A percentile compares a stretch with the other conserved stretches of the same genome.
These are phyloP conservation scores for Ichthyophthirius multifiliis DNA, from an alignment of 169 alveolate species.

Conservation along the genomic window DNA sequence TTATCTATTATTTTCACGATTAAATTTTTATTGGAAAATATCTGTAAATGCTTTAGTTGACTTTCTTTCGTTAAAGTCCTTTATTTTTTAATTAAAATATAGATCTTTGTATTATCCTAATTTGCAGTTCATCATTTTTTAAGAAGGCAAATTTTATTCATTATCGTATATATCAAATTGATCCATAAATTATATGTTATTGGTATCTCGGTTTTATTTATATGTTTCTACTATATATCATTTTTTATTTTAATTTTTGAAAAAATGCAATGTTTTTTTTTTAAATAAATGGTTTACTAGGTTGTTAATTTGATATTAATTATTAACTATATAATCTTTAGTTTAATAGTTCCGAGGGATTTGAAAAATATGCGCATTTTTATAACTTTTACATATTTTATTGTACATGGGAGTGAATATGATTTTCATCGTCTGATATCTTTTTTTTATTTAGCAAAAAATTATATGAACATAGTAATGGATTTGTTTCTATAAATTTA, in stretches of 20 bases:
- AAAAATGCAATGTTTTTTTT: too few relatives aligned
- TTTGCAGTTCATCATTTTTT: not conserved
- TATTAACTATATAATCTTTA: not conserved
- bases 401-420: too few relatives aligned
- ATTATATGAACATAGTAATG: too few relatives aligned
- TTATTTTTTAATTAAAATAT: not conserved
- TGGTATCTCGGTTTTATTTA: not conserved
- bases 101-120: not conserved
- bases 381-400: not conserved
- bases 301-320: not conserved
- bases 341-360: not conserved
- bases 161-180: not conserved
- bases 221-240: not conserved
- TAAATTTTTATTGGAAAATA: not conserved
- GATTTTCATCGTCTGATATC: too few relatives aligned
- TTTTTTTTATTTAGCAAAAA: too few relatives aligned
- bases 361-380: not conserved
- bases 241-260: not conserved
- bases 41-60: not conserved
- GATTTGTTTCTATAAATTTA: too few relatives aligned
- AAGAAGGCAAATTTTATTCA: not conserved
- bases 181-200: not conserved
- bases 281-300: not conserved
- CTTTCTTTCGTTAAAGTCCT: conserved; percentile 6
- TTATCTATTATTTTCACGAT: not conserved